Conservation (phyloP, 169 alveolate species). For the Plasmodium blacklocki region DNA sequence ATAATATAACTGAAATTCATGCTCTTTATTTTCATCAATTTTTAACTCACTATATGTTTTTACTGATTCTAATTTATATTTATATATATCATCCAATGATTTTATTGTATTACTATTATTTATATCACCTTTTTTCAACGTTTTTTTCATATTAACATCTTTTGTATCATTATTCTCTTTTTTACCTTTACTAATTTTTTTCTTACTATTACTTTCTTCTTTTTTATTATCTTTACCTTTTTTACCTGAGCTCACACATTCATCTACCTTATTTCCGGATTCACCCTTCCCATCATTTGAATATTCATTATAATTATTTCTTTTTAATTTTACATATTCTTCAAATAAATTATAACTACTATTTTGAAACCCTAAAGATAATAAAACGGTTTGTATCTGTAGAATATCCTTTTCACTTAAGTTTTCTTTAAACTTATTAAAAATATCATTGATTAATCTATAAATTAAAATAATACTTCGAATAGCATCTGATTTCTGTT, state of each 20-base stretch:
- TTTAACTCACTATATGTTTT: slow-evolving; percentile 47
- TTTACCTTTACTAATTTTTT: slow-evolving; percentile 31
- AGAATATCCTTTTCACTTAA: slow-evolving; percentile 69
- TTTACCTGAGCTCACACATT: slow-evolving; percentile 14
- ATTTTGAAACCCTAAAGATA: slow-evolving; percentile 76
- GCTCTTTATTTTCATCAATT: slow-evolving; percentile 81
- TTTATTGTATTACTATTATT: slow-evolving; percentile 39
- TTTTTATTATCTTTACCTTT: slow-evolving; percentile 47
- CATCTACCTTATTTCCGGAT: neutral
- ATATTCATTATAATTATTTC: slow-evolving; percentile 26
- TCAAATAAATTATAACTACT: slow-evolving; percentile 82
- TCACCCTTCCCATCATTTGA: slow-evolving; percentile 25
- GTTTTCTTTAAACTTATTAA: slow-evolving; percentile 55
- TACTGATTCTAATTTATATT: slow-evolving; percentile 41
- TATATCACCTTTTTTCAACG: slow-evolving; percentile 36
- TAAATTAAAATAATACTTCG: slow-evolving; percentile 53
- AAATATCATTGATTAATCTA: slow-evolving; percentile 67
- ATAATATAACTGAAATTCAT: slow-evolving; percentile 84
- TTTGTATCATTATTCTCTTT: slow-evolving; percentile 51
- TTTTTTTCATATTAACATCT: slow-evolving; percentile 36
- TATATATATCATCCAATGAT: slow-evolving; percentile 24
- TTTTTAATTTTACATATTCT: slow-evolving; percentile 81
- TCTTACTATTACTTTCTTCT: neutral
- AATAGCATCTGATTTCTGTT: slow-evolving; percentile 71
- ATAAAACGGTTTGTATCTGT: slow-evolving; percentile 75